phyloP scores from a whole-genome alignment of 2,329 filamentous ascomycete species.

The Leptographium flavum region DNA sequence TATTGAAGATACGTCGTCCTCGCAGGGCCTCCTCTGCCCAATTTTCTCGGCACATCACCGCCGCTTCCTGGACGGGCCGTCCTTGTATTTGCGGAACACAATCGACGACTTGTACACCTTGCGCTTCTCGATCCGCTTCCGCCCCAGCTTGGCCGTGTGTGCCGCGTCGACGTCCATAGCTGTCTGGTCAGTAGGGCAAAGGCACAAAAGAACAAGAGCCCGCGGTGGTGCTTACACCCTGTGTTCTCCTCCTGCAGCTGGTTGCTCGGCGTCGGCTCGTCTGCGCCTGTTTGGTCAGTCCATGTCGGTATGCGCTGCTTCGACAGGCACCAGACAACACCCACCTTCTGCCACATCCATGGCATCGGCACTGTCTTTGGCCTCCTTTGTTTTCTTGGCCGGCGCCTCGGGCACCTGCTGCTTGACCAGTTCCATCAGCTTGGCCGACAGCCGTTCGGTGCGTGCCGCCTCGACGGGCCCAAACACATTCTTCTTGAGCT shows the following conservation, averaged over 20 bases:
- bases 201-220: not conserved
- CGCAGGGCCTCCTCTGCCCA: not conserved
- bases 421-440: conserved; percentile 65
- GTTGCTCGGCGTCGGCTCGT: conserved; percentile 6
- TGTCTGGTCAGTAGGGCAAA: conserved; percentile 7
- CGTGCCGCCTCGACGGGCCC: conserved; percentile 68
- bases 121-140: conserved; percentile 43
- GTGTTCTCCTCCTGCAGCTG: conserved; percentile 9
- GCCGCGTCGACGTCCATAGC: conserved; percentile 45
- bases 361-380: conserved; percentile 21
- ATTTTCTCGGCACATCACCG: no score
- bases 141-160: conserved; percentile 25
- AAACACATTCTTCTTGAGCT: conserved; percentile 69
- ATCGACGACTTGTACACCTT: conserved; percentile 41
- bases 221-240: conserved; percentile 2
- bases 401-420: conserved; percentile 23
- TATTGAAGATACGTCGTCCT: not conserved
- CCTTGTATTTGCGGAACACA: conserved; percentile 44
- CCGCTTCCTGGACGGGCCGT: conserved; percentile 31
- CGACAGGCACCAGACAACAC: not conserved
- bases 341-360: conserved; percentile 31
- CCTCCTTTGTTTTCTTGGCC: conserved; percentile 25
- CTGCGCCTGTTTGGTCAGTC: not conserved
- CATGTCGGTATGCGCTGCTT: conserved; percentile 5
- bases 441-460: conserved; percentile 70